Percentiles rank a stretch among this genome's conserved stretches.
Conservation (phyloP, 169 alveolate genomes). For the Plasmodium gaboni region DNA sequence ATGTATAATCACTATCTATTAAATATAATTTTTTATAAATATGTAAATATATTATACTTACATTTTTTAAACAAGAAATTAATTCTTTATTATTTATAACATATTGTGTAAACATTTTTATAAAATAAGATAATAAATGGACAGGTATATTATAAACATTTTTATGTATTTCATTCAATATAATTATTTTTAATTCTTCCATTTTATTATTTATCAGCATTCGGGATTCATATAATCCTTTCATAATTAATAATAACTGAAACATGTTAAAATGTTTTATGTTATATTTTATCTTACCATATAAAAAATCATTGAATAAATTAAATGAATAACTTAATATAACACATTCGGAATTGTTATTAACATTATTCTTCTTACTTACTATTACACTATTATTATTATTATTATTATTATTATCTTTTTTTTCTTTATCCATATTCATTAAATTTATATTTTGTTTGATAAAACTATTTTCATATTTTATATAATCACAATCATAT, state of each 20-base stretch:
- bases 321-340: slow-evolving; percentile 28
- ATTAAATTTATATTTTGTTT: too few relatives aligned
- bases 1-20: slow-evolving; percentile 30
- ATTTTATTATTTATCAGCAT: slow-evolving; percentile 25
- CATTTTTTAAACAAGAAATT: slow-evolving; percentile 26
- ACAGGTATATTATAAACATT: slow-evolving; percentile 35
- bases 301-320: slow-evolving; percentile 54
- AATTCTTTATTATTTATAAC: slow-evolving; percentile 30
- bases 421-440: background rate
- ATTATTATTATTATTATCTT: background rate
- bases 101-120: slow-evolving; percentile 40
- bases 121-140: slow-evolving; percentile 38
- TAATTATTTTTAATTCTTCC: slow-evolving; percentile 19
- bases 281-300: slow-evolving; percentile 64
- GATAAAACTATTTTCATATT: background rate
- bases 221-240: slow-evolving; percentile 48
- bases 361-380: background rate
- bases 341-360: too few relatives aligned
- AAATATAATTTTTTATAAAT: slow-evolving; percentile 30
- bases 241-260: slow-evolving; percentile 45
- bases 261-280: slow-evolving; percentile 27
- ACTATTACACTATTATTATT: background rate
- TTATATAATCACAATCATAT: background rate
- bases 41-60: slow-evolving; percentile 33
- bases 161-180: slow-evolving; percentile 14